Base-by-base conservation (phyloP, 2,329 filamentous ascomycete species). In the Cercospora sp. region DNA sequence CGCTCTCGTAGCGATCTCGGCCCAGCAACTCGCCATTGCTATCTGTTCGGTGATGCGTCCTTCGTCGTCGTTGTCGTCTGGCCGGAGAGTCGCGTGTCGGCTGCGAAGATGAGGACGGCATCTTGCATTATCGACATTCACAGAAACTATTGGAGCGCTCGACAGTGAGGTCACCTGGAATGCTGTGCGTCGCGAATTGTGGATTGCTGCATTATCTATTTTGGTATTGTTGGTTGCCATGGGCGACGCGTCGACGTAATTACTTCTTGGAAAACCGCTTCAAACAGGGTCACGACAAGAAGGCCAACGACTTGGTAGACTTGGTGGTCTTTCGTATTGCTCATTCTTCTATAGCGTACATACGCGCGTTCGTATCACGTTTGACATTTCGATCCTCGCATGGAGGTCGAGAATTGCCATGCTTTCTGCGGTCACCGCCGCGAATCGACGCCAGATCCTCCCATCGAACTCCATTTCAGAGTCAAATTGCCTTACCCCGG, bases 181-280 rank as follows among this genome's bases (percentile, higher is more conserved):
- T 60, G 63, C 63, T 61, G 63, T 66, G 63, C 49, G 28, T 59
- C 32, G 28, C n/a, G 32, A 34, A 37, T n/a, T 24, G 10, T 34
- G 16, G 28, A 28, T 21, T 49, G 85, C 88, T 5, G 89, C 85
- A 2, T 85, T 98, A 28, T 87, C 90, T 10, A 83, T 85, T 3
- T 87, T 99, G 28, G 89, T 97, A 74, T 98, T 97, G 81, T 85
- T 87, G 40, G 98, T 95, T 4, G 93, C 92, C 76, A 91, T 99
- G 87, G 55, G 55, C 30, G 21, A 53, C 49, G 24, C 49, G 24
- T 28, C 49, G 49, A 53, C 24, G 49, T 53, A 53, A 53, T 53
- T 24, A 53, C 12, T 53, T 53, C 49, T 53, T 53, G 49, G 24
- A 53, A 26, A 53, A 16, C 49, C 26, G 12, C 49, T 53, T 26